A percentile compares a stretch with the other conserved stretches of the same genome.
Conservation (phyloP, 208 protist species). For the Porcisia hertigi region DNA sequence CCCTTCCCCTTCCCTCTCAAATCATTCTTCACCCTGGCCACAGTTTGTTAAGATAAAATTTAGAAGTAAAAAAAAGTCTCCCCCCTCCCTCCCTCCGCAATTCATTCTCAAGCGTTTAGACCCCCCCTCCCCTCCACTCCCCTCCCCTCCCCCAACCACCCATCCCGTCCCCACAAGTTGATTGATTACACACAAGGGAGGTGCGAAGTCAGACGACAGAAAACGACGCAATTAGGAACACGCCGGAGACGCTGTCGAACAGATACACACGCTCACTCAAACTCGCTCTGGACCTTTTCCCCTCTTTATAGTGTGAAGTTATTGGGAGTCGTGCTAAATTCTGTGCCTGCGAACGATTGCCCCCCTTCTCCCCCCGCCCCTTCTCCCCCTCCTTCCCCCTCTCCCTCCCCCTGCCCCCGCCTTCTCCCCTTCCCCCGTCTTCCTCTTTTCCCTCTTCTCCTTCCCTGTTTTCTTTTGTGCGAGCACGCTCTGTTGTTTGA, state of each 20-base stretch:
- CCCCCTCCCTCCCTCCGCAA: background rate
- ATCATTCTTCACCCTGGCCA: background rate
- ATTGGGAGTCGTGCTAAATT: background rate
- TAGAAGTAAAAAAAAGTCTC: background rate
- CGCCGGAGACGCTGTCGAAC: no score
- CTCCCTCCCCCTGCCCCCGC: background rate
- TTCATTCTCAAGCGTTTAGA: background rate
- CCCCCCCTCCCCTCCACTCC: background rate
- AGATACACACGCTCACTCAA: background rate
- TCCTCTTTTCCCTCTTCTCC: background rate
- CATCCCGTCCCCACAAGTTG: background rate
- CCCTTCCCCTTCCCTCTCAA: background rate
- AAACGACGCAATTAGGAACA: no score
- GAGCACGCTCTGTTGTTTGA: background rate
- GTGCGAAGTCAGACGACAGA: background rate
- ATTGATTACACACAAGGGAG: background rate
- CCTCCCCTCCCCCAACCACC: background rate
- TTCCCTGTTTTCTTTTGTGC: background rate
- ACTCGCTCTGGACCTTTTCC: background rate
- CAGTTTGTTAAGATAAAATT: background rate
- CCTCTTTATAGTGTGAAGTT: background rate
- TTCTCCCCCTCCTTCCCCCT: background rate
- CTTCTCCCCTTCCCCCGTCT: background rate
- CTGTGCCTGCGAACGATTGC: background rate
- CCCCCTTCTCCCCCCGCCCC: background rate